phyloP scores from a whole-genome alignment of 2,329 filamentous ascomycete genomes.

The Aspergillus sp. region DNA sequence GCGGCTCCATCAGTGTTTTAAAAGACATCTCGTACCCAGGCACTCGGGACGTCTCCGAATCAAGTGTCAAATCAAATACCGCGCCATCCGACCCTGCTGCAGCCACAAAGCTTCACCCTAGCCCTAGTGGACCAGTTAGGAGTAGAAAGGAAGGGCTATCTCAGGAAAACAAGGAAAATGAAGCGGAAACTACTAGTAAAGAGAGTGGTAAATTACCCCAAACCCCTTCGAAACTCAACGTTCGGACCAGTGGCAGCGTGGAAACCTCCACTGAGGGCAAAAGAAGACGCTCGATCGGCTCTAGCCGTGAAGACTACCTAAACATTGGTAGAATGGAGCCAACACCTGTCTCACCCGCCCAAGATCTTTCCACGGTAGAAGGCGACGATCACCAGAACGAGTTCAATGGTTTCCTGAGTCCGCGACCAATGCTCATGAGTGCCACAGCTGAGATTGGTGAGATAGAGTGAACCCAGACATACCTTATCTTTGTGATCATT shows the following conservation, averaged over 20 bases:
- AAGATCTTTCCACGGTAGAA: slow-evolving; percentile 20
- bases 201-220: slow-evolving; percentile 19
- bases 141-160: slow-evolving; percentile 34
- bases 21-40: slow-evolving; percentile 31
- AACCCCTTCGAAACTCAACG: slow-evolving; percentile 19
- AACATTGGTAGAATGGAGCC: slow-evolving; percentile 20
- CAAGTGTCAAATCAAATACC: slow-evolving; percentile 28
- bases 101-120: slow-evolving; percentile 28
- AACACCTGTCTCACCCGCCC: slow-evolving; percentile 17
- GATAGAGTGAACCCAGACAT: slow-evolving; percentile 13
- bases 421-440: slow-evolving; percentile 11
- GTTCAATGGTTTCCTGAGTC: slow-evolving; percentile 21
- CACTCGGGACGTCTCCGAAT: slow-evolving; percentile 33
- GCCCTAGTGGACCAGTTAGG: slow-evolving; percentile 32
- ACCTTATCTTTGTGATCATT: slow-evolving; percentile 10
- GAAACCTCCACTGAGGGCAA: slow-evolving; percentile 25
- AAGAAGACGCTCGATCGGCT: slow-evolving; percentile 23
- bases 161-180: slow-evolving; percentile 24
- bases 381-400: slow-evolving; percentile 14
- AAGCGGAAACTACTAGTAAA: slow-evolving; percentile 18
- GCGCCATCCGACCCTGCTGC: slow-evolving; percentile 15
- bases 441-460: slow-evolving; percentile 14
- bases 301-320: slow-evolving; percentile 17
- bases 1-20: slow-evolving; percentile 17
- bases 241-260: slow-evolving; percentile 21